Base-by-base conservation (phyloP, 1,139 yeast species). In the Debaryomyces psychrophilus region DNA sequence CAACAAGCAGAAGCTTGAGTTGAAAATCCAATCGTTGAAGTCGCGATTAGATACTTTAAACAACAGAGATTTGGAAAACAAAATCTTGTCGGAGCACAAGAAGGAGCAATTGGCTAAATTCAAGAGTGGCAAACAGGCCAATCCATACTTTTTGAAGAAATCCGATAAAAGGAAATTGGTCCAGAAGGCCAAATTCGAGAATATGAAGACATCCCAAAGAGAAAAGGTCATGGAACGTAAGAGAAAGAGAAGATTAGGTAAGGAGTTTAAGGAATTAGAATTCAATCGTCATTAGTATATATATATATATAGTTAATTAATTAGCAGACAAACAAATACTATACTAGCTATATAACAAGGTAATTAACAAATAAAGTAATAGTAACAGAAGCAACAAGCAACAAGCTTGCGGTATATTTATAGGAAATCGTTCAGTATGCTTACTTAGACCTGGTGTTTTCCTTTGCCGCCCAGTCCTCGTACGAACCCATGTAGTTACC, bases 171-270 rank as follows among this genome's bases (percentile, higher is more conserved):
- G 95, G 51, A 90, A 88, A 69, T 77, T 93, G 62, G 76, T 93
- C 44, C 92, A 90, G 61, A 87, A 87, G 69, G 96, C 93, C 65
- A 88, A 88, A 67, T 93, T 86, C 71, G 95, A 89, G 53, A 69
- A 73, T 49, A 87, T 93, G 97, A 88, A 83, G 71, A 73, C 85
- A 38, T 77, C 79, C 50, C 97, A 93, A 64, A 79, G 96, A 59
- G 92, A 87, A 56, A 87, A 86, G 76, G 90, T 87, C 33, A 81
- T 93, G 79, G 97, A 90, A 69, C 81, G 97, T 64, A 88, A 92
- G 79, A 82, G 98, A 62, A 92, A 92, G 87, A 88, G 86, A 79
- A 82, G 89, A 65, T 77, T 92, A 62, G 96, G 97, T 58, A 88
- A 87, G 69, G 98, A 93, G 67, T 86, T 93, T 69, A 84, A 82